Percentiles rank a stretch among this genome's conserved stretches.
Evolutionary conservation across 1,284 basidiomycete species (phyloP).

Genomic region (Phellinidium pouzarii): DNA sequence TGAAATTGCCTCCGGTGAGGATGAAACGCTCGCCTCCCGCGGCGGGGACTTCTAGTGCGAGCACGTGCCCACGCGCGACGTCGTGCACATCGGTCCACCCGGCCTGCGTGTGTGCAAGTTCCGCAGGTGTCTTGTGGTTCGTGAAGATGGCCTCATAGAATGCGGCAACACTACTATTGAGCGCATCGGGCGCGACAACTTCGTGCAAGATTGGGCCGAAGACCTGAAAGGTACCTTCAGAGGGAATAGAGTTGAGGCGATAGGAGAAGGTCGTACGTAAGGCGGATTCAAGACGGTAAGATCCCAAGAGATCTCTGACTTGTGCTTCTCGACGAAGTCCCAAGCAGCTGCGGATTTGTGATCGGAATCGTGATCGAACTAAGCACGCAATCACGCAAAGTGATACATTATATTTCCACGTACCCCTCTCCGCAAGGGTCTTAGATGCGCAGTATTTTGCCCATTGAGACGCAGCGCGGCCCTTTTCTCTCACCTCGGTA

Average conservation of each 20-base stretch:
- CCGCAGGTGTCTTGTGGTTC: constrained; percentile 12
- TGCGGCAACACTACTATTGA: constrained; percentile 7
- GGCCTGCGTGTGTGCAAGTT: constrained; percentile 24
- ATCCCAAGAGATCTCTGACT: constrained; percentile 17
- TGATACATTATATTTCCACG: neutral
- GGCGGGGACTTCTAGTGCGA: constrained; percentile 33
- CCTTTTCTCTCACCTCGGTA: constrained; percentile 9
- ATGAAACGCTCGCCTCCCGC: constrained; percentile 39
- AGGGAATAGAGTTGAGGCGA: neutral
- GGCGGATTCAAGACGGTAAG: constrained; percentile 19
- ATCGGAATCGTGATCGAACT: neutral
- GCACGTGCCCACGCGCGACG: constrained; percentile 40
- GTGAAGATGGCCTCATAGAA: constrained; percentile 12
- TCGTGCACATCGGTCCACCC: constrained; percentile 43
- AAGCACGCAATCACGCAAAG: no score
- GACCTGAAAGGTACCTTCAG: neutral
- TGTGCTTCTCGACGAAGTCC: constrained; percentile 20
- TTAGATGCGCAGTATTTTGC: constrained; percentile 18
- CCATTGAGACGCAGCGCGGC: constrained; percentile 2
- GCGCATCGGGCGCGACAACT: constrained; percentile 4
- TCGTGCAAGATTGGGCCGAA: constrained; percentile 17
- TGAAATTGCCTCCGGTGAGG: constrained; percentile 19
- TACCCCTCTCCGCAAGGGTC: constrained; percentile 17
- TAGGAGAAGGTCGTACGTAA: constrained; percentile 1
- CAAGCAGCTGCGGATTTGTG: constrained; percentile 23